Evolutionary conservation across 257 asterid genomes (phyloP).

Genomic region (Penstemon davidsonii): DNA sequence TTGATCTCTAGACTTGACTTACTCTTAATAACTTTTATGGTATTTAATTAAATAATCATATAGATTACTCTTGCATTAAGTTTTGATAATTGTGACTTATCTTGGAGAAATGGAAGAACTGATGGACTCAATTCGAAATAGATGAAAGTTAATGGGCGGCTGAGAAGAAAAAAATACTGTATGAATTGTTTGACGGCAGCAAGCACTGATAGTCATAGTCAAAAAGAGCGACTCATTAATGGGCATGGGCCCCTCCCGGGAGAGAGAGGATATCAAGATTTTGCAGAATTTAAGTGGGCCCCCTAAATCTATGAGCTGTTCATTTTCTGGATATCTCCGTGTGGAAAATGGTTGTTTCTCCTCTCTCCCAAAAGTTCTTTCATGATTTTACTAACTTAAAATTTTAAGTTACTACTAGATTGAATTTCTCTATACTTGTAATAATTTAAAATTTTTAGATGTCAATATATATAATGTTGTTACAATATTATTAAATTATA

Average conservation of each 20-base stretch:
- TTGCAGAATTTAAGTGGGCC: constrained; percentile 36
- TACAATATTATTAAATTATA: too few species aligned
- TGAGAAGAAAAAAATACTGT: constrained; percentile 19
- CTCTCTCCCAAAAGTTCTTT: neutral
- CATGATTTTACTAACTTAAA: neutral
- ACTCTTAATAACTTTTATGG: too few species aligned
- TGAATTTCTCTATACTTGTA: too few species aligned
- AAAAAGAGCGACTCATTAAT: constrained; percentile 27
- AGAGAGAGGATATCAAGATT: constrained; percentile 36
- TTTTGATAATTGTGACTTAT: too few species aligned
- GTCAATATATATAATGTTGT: too few species aligned
- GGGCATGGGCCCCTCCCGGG: constrained; percentile 17
- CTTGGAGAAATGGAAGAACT: too few species aligned
- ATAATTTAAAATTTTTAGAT: too few species aligned
- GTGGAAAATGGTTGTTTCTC: neutral
- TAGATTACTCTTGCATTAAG: too few species aligned
- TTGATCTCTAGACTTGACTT: too few species aligned
- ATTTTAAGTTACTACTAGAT: too few species aligned
- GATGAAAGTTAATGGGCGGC: constrained; percentile 10
- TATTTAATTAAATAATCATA: too few species aligned
- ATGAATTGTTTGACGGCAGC: constrained; percentile 29
- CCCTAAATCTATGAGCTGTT: constrained; percentile 52
- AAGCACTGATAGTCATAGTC: constrained; percentile 25
- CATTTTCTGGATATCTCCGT: constrained; percentile 23
- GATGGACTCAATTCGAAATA: too few species aligned